Conservation (phyloP, 495 filamentous ascomycete genomes). For the Jackrogersella multiformis region DNA sequence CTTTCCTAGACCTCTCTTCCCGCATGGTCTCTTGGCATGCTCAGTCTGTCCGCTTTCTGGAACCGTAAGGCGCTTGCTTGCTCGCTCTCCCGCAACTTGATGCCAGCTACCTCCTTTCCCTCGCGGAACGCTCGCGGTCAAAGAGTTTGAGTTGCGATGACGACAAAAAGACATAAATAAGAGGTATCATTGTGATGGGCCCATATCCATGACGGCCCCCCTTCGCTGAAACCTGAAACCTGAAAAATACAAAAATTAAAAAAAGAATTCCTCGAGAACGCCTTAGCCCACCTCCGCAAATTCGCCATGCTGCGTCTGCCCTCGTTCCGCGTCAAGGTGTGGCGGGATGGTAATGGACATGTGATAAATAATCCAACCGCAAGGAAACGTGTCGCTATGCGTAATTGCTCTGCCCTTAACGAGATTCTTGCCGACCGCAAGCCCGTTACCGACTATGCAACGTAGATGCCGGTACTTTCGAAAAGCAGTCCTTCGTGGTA, state of each 20-base stretch:
- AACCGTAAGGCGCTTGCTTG: not conserved
- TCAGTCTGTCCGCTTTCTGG: conserved; percentile 27
- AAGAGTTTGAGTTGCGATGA: conserved; percentile 2
- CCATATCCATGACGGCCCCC: conserved; percentile 21
- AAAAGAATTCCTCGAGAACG: conserved; percentile 28
- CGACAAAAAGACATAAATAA: conserved; percentile 27
- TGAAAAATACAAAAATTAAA: conserved; percentile 9
- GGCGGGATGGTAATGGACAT: conserved; percentile 29
- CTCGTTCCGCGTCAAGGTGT: conserved; percentile 39
- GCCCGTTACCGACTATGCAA: conserved; percentile 22
- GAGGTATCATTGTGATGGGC: conserved; percentile 35
- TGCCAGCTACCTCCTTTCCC: no score
- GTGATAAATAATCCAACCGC: conserved; percentile 12
- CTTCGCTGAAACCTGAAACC: conserved; percentile 11
- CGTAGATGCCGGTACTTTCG: conserved; percentile 5
- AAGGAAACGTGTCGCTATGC: conserved; percentile 21
- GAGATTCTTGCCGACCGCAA: conserved; percentile 10
- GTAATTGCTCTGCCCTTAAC: conserved; percentile 1
- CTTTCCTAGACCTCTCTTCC: not conserved
- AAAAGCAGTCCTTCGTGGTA: conserved; percentile 29
- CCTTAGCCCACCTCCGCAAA: conserved; percentile 25
- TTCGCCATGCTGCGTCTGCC: conserved; percentile 38
- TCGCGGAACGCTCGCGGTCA: conserved; percentile 5
- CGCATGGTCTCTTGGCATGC: conserved; percentile 15
- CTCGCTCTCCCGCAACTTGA: not conserved